Base-by-base conservation (phyloP, 1,284 basidiomycete genomes). In the Rhodotorula sp. region DNA sequence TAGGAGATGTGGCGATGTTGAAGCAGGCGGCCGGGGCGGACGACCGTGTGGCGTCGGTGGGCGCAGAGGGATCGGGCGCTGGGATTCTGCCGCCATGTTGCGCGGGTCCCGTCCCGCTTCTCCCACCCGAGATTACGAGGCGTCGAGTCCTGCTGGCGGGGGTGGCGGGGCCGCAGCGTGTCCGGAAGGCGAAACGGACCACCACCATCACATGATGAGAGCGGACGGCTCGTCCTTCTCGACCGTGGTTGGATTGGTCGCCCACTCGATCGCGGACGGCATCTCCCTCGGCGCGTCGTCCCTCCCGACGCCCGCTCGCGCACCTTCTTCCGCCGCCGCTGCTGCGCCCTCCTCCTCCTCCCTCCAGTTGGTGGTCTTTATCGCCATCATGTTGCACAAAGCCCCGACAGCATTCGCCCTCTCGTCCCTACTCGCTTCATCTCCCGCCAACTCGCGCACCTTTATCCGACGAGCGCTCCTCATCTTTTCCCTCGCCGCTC, bases 371-470 rank as follows among this genome's bases (percentile, higher is more conserved):
- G 84, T 95, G 56, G 89, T 97, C 1, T 95, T 97, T 79, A 79
- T 95, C 45, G 93, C 94, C 2, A 86, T 97, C 48, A 85, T 92
- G 57, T 84, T 95, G 15, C 93, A 97, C 81, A 97, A 95, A 86
- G 90, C 77, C 10, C 78, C 78, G 1, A 76, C 77, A 43, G 78
- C 78, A 4, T 79, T 78, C 52, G 78, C 76, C 3, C 65, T 79
- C 8, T 73, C 72, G 26, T 63, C 65, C 31, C 68, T 79, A 23
- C 68, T 79, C 45, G 26, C 68, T 15, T 61, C 75, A 14, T 61
- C 68, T 19, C 60, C 64, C 15, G 69, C 71, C 23, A 57, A 49
- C n/a, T 62, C 49, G 18, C 55, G 49, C 16, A 45, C 66, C 8
- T 74, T 76, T 47, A 66, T 74, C 6, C 60, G 71, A 8, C 49